Evolutionary conservation across 2,329 filamentous ascomycete species (phyloP).

Genomic region (Colletotrichum sp.): DNA sequence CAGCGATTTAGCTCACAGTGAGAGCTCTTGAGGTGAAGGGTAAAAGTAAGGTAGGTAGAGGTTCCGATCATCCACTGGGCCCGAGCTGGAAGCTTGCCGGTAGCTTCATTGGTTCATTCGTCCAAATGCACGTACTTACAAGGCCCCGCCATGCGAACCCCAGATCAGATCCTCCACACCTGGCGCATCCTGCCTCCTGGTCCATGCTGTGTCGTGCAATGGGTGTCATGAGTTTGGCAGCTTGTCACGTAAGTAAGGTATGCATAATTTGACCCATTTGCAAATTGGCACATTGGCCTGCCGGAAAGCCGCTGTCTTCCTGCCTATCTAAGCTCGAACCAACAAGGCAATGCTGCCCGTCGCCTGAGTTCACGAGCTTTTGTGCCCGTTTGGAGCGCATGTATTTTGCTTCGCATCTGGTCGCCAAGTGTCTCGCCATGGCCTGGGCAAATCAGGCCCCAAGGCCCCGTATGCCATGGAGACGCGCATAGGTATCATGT

Average conservation of each 20-base stretch:
- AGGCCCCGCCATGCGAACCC: background rate
- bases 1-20: background rate
- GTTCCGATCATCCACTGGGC: background rate
- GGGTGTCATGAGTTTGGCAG: background rate
- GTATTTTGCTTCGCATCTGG: background rate
- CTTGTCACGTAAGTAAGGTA: background rate
- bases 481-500: background rate
- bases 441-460: background rate
- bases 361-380: background rate
- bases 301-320: background rate
- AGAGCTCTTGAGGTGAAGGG: background rate
- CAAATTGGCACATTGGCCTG: background rate
- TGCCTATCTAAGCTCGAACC: background rate
- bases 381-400: background rate
- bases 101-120: background rate
- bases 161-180: background rate
- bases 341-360: background rate
- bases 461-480: background rate
- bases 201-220: background rate
- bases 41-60: background rate
- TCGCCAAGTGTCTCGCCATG: background rate
- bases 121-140: background rate
- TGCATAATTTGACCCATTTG: background rate
- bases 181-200: background rate
- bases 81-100: background rate